Evolutionary conservation across 2,329 filamentous ascomycete genomes (phyloP).

Genomic region (Alternaria sp.): DNA sequence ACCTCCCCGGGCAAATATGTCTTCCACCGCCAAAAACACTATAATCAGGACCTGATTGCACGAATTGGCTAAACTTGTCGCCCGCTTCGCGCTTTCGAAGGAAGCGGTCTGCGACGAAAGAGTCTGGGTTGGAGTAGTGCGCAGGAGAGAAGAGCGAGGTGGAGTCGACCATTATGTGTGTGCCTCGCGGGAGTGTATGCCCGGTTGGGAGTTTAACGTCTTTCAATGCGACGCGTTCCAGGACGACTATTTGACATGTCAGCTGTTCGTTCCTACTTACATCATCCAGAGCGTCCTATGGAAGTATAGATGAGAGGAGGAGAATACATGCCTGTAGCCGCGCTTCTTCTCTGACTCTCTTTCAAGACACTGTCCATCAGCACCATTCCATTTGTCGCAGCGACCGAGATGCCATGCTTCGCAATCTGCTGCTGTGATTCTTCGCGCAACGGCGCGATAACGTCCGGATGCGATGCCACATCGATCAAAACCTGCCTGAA

Average conservation of each 20-base stretch:
- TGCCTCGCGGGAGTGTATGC: background rate
- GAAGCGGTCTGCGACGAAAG: background rate
- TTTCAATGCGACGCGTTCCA: background rate
- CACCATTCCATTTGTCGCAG: background rate
- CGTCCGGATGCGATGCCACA: background rate
- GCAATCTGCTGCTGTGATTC: background rate
- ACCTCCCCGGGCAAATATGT: background rate
- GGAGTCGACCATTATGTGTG: background rate
- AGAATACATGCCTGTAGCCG: background rate
- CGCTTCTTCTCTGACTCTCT: background rate
- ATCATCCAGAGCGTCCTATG: background rate
- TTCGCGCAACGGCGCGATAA: background rate
- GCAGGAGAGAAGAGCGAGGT: background rate
- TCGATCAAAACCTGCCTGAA: background rate
- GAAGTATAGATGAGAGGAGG: background rate
- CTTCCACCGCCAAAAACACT: background rate
- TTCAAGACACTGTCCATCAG: slow-evolving; percentile 1
- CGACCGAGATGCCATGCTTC: background rate
- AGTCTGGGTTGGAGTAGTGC: background rate
- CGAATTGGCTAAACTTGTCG: background rate
- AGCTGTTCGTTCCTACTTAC: background rate
- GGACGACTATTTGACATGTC: background rate
- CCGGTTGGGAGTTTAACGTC: background rate
- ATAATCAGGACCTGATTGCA: background rate
- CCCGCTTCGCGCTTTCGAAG: background rate